Conservation (phyloP, 2,329 filamentous ascomycete genomes). For the Pseudopyrenochaeta lycopersici region DNA sequence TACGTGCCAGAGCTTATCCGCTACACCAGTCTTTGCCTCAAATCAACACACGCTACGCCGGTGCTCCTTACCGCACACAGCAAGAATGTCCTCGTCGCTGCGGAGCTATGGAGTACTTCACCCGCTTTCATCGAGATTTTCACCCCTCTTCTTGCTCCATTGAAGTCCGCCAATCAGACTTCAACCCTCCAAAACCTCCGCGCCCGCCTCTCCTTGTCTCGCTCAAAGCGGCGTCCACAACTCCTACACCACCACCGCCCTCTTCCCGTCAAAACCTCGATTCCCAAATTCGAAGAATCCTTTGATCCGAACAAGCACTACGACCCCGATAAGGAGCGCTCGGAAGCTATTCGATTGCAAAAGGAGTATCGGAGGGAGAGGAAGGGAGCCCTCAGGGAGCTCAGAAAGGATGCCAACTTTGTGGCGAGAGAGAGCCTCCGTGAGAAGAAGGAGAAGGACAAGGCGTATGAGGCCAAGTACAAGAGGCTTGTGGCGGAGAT, state of each 20-base stretch:
- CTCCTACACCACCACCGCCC: constrained; percentile 89
- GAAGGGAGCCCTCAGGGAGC: constrained; percentile 92
- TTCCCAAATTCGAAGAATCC: constrained; percentile 95
- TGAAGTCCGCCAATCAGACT: constrained; percentile 41
- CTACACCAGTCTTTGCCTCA: constrained; percentile 78
- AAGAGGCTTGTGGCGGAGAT: constrained; percentile 92
- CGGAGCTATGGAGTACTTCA: constrained; percentile 77
- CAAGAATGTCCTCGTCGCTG: constrained; percentile 71
- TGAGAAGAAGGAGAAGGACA: constrained; percentile 93
- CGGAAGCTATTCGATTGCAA: constrained; percentile 83
- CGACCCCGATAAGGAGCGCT: constrained; percentile 90
- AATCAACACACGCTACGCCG: constrained; percentile 49
- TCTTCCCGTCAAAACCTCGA: constrained; percentile 83
- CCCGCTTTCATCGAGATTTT: constrained; percentile 83
- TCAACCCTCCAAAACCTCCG: constrained; percentile 68
- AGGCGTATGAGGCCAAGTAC: constrained; percentile 96
- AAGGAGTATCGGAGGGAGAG: constrained; percentile 93
- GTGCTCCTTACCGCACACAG: constrained; percentile 68
- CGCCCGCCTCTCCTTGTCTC: constrained; percentile 69
- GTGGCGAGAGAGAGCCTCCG: constrained; percentile 88
- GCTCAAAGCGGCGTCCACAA: constrained; percentile 76
- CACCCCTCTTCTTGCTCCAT: constrained; percentile 60
- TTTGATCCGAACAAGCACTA: constrained; percentile 98
- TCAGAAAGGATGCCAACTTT: constrained; percentile 95
- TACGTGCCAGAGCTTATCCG: constrained; percentile 90